Conservation (phyloP, 1,284 basidiomycete species). For the Flammula alnicola region DNA sequence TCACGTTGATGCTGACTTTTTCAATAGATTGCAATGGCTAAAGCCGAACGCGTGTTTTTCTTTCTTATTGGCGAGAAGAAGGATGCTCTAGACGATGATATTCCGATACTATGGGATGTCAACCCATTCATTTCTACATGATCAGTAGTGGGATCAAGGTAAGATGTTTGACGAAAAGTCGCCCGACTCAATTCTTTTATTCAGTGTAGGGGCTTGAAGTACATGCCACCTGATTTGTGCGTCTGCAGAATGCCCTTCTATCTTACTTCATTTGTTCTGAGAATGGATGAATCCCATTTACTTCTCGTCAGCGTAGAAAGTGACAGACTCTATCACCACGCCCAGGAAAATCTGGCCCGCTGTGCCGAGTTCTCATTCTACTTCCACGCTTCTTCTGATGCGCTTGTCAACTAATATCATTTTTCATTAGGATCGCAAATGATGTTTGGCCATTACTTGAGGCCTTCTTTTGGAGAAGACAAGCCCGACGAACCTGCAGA, state of each 20-base stretch:
- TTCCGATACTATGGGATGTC: conserved; percentile 65
- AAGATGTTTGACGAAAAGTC: conserved; percentile 7
- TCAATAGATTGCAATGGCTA: conserved; percentile 59
- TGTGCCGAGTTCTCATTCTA: background rate
- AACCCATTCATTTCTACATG: conserved; percentile 59
- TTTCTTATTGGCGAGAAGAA: conserved; percentile 61
- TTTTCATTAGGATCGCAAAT: conserved; percentile 8
- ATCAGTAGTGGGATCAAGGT: conserved; percentile 69
- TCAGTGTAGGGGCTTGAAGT: conserved; percentile 47
- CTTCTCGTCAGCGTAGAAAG: too few relatives aligned
- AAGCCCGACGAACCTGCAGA: conserved; percentile 12
- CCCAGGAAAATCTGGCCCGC: background rate
- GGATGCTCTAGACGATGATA: conserved; percentile 54
- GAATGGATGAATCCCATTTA: too few relatives aligned
- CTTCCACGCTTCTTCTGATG: background rate
- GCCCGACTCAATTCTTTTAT: background rate
- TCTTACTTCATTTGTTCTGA: too few relatives aligned
- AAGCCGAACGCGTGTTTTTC: conserved; percentile 58
- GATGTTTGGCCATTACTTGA: conserved; percentile 10
- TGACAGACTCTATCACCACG: background rate
- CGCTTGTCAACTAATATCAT: background rate
- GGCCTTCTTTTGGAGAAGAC: conserved; percentile 7
- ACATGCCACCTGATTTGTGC: conserved; percentile 66
- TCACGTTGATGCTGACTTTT: background rate
- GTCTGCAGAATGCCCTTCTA: too few relatives aligned